Base-by-base conservation (phyloP, 805 yeast species). In the Scheffersomyces stipitis region DNA sequence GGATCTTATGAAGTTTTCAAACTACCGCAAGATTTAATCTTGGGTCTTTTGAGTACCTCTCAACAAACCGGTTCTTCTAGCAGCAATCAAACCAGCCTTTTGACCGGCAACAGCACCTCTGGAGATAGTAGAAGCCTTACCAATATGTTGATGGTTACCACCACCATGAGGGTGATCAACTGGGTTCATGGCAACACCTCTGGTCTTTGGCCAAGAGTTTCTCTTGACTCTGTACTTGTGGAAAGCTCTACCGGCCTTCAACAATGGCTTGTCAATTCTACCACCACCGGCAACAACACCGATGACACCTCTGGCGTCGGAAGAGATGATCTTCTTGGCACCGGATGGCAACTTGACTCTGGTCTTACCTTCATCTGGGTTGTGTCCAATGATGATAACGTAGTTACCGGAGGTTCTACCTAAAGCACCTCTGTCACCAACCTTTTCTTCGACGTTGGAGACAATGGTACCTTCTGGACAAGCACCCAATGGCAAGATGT, bases 151-250 rank as follows among this genome's bases (percentile, higher is more conserved):
- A 58, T 61, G 66, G 65, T 61, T 61, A 90, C 98, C 98, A 90
- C 98, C 98, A 86, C 98, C 98, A 76, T 90, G 98, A 73, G 98
- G 98, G 81, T 90, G 98, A 73, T 90, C 98, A 73, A 90, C 98
- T 75, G 97, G 97, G 80, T 90, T 90, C 98, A 91, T 90, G 73
- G 98, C 98, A 73, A 90, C 97, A 90, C 97, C 98, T 81, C 97
- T 88, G 68, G 97, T 91, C 85, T 87, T 89, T 78, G 98, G 98
- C 97, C 97, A 91, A 58, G 96, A 87, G 95, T 90, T 88, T 80
- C 97, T 83, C 91, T 90, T 90, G 64, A 89, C 95, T 78, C 76
- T 88, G 90, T 83, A 89, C 81, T 90, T 90, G 89, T 90, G 96
- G 96, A 82, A 90, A 56, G 98, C 98, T 80, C 95, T 88, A 79